These are phyloP conservation scores for Leccinum subfulvum DNA, from an alignment of 1,284 basidiomycete genomes.

Conservation along the genomic window DNA sequence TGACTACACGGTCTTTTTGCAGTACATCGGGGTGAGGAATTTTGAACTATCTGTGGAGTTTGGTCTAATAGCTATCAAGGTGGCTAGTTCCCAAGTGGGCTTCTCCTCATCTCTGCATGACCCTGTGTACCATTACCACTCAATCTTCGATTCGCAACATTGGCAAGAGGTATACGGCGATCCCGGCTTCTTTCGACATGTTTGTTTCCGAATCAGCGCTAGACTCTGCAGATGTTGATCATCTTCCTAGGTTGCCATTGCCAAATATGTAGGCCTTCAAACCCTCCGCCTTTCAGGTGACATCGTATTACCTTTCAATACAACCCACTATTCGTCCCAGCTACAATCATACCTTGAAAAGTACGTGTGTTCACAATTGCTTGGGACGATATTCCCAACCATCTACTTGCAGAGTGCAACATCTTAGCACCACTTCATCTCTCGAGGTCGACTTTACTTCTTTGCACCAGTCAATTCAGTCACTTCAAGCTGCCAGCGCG, in stretches of 20 bases:
- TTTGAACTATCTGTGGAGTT: background rate
- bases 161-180: constrained; percentile 78
- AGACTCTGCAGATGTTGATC: constrained; percentile 1
- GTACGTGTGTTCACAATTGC: constrained; percentile 31
- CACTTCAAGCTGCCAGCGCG: constrained; percentile 50
- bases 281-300: constrained; percentile 61
- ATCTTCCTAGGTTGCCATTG: constrained; percentile 52
- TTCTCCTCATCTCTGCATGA: constrained; percentile 50
- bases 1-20: constrained; percentile 75
- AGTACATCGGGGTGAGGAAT: constrained; percentile 46
- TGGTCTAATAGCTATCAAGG: constrained; percentile 32
- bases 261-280: constrained; percentile 65
- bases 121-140: constrained; percentile 76
- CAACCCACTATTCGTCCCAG: constrained; percentile 65
- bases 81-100: constrained; percentile 54
- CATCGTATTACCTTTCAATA: constrained; percentile 69
- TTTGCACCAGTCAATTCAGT: constrained; percentile 46
- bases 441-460: constrained; percentile 34
- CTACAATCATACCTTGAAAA: constrained; percentile 48
- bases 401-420: constrained; percentile 33
- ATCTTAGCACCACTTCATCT: constrained; percentile 22
- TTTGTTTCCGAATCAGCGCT: constrained; percentile 28
- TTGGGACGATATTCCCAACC: background rate
- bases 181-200: constrained; percentile 68
- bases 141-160: constrained; percentile 69